These are phyloP conservation scores for Amaranthus hypochondriacus DNA, from an alignment of 148 eudicot species.

Conservation along the genomic window DNA sequence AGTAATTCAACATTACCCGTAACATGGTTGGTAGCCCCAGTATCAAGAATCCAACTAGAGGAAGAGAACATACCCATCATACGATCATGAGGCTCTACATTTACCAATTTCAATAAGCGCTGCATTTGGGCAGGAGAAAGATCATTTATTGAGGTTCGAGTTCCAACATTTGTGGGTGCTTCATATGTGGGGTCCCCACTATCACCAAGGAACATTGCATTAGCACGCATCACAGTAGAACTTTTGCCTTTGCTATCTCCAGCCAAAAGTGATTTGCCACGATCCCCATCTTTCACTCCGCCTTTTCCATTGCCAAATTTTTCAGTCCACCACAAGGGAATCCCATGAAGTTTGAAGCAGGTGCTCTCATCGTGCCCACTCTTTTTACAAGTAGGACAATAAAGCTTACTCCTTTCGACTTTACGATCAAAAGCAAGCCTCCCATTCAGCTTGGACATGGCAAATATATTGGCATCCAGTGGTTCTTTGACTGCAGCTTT, in stretches of 20 bases:
- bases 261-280: no score
- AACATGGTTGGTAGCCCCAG: background rate
- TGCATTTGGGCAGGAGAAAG: background rate
- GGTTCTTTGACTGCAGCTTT: background rate
- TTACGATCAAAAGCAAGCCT: background rate
- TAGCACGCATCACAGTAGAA: no score
- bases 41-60: background rate
- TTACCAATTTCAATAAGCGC: background rate
- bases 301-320: background rate
- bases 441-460: background rate
- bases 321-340: background rate
- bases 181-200: background rate
- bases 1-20: background rate
- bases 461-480: background rate
- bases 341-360: background rate
- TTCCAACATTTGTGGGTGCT: background rate
- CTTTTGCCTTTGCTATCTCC: no score
- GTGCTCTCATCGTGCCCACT: background rate
- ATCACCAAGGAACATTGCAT: background rate
- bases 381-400: background rate
- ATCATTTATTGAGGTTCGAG: background rate
- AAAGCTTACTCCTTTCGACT: background rate
- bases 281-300: no score
- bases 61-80: background rate
- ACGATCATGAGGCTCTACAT: background rate